Evolutionary conservation across 345 rosid genomes (phyloP).

Genomic region (Arabis alpina): DNA sequence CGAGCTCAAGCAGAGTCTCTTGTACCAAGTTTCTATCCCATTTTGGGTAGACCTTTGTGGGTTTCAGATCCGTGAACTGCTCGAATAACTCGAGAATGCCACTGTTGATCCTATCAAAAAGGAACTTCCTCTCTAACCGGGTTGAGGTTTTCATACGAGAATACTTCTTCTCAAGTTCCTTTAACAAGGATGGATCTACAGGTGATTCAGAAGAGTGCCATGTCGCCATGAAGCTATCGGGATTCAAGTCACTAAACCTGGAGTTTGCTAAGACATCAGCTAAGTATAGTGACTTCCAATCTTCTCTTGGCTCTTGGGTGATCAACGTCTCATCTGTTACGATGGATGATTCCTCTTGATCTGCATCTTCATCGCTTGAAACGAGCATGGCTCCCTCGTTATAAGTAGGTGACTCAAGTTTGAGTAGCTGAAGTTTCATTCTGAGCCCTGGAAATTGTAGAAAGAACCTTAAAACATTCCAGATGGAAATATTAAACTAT

Average conservation of each 20-base stretch:
- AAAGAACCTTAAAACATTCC: not conserved
- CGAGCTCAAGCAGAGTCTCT: slow-evolving; percentile 46
- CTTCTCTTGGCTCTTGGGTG: slow-evolving; percentile 41
- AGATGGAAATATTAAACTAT: not conserved
- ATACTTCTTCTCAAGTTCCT: slow-evolving; percentile 70
- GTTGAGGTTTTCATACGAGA: slow-evolving; percentile 41
- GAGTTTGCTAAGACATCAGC: slow-evolving; percentile 53
- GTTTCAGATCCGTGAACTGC: slow-evolving; percentile 44
- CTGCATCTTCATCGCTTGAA: slow-evolving; percentile 68
- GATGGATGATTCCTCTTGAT: slow-evolving; percentile 39
- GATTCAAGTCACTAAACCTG: slow-evolving; percentile 51
- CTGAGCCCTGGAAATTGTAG: slow-evolving; percentile 60
- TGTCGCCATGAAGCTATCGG: slow-evolving; percentile 53
- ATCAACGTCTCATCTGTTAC: slow-evolving; percentile 40
- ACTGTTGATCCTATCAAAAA: slow-evolving; percentile 61
- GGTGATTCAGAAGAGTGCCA: slow-evolving; percentile 46
- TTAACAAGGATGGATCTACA: slow-evolving; percentile 54
- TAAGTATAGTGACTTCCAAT: slow-evolving; percentile 54
- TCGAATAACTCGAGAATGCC: slow-evolving; percentile 53
- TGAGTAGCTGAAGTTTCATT: slow-evolving; percentile 79
- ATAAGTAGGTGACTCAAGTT: slow-evolving; percentile 62
- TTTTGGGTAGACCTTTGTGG: slow-evolving; percentile 25
- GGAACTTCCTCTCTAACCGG: slow-evolving; percentile 61
- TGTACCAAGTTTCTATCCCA: slow-evolving; percentile 49
- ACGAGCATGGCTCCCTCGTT: slow-evolving; percentile 59